Base-by-base conservation (phyloP, 441 rosid genomes). In the Eruca vesicaria region DNA sequence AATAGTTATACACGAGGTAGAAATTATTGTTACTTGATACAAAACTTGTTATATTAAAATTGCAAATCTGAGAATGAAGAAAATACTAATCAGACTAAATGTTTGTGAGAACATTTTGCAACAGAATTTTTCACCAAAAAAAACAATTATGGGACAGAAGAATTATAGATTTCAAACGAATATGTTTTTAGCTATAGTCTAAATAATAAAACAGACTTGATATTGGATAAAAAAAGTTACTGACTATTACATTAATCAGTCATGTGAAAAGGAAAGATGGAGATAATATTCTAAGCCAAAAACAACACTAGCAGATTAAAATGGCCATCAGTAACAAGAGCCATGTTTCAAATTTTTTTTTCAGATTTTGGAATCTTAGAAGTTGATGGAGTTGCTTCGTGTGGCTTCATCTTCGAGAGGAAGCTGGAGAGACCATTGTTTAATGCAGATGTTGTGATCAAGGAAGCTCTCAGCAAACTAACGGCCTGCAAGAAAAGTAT, bases 391-490 rank as follows among this genome's bases (percentile, higher is more conserved):
- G 48, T 48, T 33, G 31, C 38, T 66, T 66, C 72, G 15, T 26
- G 7, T 0, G 21, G 32, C 2, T 74, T 6, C 52, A 58, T 2
- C 36, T 35, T 52, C 16, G 56, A 9, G 28, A 67, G 66, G 29
- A 71, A 71, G 19, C 19, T 28, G 3, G 60, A 69, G 63, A 73
- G 57, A 70, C 66, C 72, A 53, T 45, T 58, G 58, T 79, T 61
- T 69, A 63, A 78, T 31, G 66, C 76, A 75, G 63, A 66, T n/a
- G 50, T 21, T 69, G 63, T 59, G 16, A 32, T 50, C 57, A 66
- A 66, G 29, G 73, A 31, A 65, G 59, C 78, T 50, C 68, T 61
- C 1, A 67, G 50, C 7, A 63, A 58, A 11, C 77, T 66, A 5
- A 31, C 50, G 32, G 66, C 72, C 71, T 72, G 58, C 1, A 60